Evolutionary conservation across 208 protist species (phyloP), one percentile per base, ranked within the genome.

Genomic region (Zelonia costaricensis): DNA sequence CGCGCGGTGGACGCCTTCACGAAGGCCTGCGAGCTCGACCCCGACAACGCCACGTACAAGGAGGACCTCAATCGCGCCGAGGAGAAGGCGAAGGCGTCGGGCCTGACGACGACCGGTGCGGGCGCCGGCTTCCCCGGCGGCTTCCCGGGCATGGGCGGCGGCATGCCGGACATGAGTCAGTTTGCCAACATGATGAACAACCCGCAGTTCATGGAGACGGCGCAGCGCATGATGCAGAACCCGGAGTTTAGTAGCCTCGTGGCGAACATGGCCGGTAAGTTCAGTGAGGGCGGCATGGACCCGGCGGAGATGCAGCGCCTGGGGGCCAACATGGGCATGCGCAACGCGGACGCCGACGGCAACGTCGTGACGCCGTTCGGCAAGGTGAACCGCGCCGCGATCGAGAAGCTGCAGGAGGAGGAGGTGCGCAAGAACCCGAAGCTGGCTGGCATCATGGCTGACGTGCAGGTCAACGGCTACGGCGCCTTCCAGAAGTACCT

Each of bases 11-110:
- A 91, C 25, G 90, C 89, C 44, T 97, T 97, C 53, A 74, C 78
- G 16, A 91, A 92, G 75, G 94, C 94, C 6, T 79, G 92, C 52
- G 82, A 94, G 64, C 83, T 97, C 35, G 96, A 98, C 66, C 94
- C 94, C 20, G 73, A 66, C 15, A 98, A 98, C 75, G 76, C 66
- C 23, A 96, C 74, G 31, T 95, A 95, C 82, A 94, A 93, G 74
- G 79, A 91, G 36, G 92, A 97, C 78, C 74, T 97, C 25, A 86
- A 94, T 63, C 89, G 86, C 20, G 85, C 86, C 1, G 74, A 95
- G 71, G 88, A 94, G 66, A 95, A 91, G 78, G 71, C 62, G 25
- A 82, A 85, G 67, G 44, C 66, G 10, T 54, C 49, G 7, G 64
- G 59, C 45, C 49, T 62, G 60, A 75, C 60, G 31, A 53, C 67